Evolutionary conservation across 2,329 filamentous ascomycete genomes (phyloP).

Genomic region (Diaporthe humulicola): DNA sequence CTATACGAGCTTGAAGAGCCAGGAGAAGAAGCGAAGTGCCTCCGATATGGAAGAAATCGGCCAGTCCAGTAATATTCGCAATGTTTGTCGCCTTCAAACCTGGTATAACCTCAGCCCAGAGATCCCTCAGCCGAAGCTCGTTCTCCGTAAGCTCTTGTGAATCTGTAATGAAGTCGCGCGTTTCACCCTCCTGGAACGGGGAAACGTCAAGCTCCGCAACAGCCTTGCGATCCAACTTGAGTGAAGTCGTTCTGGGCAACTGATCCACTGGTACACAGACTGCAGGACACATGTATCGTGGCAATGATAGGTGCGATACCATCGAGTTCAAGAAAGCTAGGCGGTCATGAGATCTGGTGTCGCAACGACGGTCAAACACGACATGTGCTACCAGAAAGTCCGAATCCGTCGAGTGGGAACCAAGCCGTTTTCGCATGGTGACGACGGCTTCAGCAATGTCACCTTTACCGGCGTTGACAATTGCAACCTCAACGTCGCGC

Average conservation of each 20-base stretch:
- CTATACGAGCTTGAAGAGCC: no score
- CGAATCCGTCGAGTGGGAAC: not conserved
- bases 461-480: not conserved
- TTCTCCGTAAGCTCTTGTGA: no score
- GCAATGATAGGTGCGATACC: not conserved
- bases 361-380: no score
- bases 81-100: no score
- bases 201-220: not conserved
- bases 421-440: not conserved
- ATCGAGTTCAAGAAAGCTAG: no score
- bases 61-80: conserved; percentile 35
- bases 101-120: no score
- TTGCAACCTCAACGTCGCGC: conserved; percentile 46
- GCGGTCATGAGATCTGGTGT: no score
- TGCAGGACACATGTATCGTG: conserved; percentile 44
- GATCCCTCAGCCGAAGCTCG: no score
- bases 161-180: no score
- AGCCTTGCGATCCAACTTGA: conserved; percentile 2
- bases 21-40: conserved; percentile 57
- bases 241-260: conserved; percentile 22
- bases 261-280: conserved; percentile 57
- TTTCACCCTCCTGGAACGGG: no score
- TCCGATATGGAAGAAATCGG: conserved; percentile 58
- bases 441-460: conserved; percentile 1
- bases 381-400: conserved; percentile 23